Conservation (phyloP, 495 filamentous ascomycete genomes). For the Corynascus novoguineensis region DNA sequence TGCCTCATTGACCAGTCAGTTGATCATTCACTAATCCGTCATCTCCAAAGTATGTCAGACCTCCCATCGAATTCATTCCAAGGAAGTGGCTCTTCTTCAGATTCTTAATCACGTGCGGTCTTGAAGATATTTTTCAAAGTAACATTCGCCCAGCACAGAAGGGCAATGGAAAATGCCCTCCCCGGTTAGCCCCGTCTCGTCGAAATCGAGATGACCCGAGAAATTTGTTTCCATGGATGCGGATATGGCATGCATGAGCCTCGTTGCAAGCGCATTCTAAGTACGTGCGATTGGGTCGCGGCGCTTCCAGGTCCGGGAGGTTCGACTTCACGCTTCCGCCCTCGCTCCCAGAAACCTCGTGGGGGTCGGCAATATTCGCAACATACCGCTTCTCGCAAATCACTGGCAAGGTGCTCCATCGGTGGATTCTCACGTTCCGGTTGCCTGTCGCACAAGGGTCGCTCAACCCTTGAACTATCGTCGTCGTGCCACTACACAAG, state of each 20-base stretch:
- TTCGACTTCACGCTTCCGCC: conserved; percentile 11
- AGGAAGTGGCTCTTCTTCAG: neutral
- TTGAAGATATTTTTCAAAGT: neutral
- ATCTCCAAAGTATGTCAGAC: neutral
- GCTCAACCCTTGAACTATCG: neutral
- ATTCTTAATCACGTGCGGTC: neutral
- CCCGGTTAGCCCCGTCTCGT: conserved; percentile 7
- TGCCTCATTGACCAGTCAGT: no score
- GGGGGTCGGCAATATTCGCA: conserved; percentile 1
- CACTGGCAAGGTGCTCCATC: no score
- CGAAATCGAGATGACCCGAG: conserved; percentile 21
- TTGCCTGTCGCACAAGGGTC: no score
- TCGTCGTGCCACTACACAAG: neutral
- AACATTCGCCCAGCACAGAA: no score
- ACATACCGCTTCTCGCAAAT: conserved; percentile 12
- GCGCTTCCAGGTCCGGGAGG: neutral
- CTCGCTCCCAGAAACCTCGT: conserved; percentile 10
- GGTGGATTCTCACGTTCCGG: no score
- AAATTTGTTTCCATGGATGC: conserved; percentile 9
- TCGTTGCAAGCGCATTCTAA: conserved; percentile 16
- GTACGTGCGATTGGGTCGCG: conserved; percentile 13
- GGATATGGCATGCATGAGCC: neutral
- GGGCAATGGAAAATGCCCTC: conserved; percentile 3
- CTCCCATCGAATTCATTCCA: conserved; percentile 9
- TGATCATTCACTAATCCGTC: no score